Base-by-base conservation (phyloP, 345 rosid genomes). In the Eucalyptus cladocalyx region DNA sequence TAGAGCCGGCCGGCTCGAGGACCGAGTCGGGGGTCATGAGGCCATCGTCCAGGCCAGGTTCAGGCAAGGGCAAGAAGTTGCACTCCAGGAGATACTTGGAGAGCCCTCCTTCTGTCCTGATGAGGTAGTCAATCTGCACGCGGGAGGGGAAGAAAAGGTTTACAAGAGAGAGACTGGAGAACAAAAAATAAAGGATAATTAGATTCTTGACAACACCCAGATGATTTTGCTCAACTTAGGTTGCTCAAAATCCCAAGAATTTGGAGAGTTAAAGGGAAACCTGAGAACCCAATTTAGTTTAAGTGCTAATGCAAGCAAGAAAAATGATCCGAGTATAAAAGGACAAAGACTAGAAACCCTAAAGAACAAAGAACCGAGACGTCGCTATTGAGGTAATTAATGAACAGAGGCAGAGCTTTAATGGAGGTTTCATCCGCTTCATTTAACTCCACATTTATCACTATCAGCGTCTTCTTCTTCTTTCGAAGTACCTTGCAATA, bases 61-160 rank as follows among this genome's bases (percentile, higher is more conserved):
- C 99, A 1, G 95, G 92, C 80, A 96, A 88, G 7, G 95, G 91
- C 93, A 97, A 85, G 92, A 91, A 88, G 89, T 95, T 93, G 93
- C 99, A 97, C 89, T 92, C 94, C 15, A 92, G 92, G 34, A 97
- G 93, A 92, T 94, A 94, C 89, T 90, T 92, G 1, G 97, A 94
- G 37, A 97, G 92, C 26, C 93, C 97, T 37, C 95, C 96, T 88
- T 94, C 90, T 34, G 95, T 93, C 92, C 90, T 91, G 30, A 93
- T 72, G 58, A 96, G 91, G 89, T 95, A 91, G 89, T 94, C 93
- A 60, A 96, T 91, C 99, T 97, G 94, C 24, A 67, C 69, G 42
- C 19, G 40, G 85, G n/a, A 14, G 4, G 28, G 2, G 23, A 30
- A 30, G 12, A 85, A 37, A 45, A 32, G 34, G 15, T 40, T 21